Percentiles rank a stretch among this genome's conserved stretches.
phyloP scores from a whole-genome alignment of 2,329 filamentous ascomycete species.

The Volutella citrinella region DNA sequence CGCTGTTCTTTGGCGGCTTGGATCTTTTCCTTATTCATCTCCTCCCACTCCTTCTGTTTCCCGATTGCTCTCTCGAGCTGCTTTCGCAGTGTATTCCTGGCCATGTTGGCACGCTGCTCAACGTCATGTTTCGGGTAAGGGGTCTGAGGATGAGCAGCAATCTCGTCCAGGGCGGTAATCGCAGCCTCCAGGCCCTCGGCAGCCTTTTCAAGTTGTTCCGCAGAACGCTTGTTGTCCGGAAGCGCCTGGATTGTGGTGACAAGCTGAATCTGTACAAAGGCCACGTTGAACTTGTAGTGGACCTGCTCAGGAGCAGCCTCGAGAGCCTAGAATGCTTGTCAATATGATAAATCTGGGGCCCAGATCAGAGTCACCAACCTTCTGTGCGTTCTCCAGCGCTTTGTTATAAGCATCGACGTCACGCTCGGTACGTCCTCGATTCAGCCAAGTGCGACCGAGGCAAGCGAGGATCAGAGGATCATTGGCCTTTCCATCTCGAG shows the following conservation, averaged over 20 bases:
- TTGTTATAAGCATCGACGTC: constrained; percentile 56
- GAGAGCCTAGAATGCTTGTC: constrained; percentile 56
- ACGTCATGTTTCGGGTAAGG: constrained; percentile 90
- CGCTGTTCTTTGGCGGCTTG: constrained; percentile 75
- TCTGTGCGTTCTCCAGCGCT: constrained; percentile 59
- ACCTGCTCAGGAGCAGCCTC: constrained; percentile 77
- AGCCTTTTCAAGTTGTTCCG: constrained; percentile 78
- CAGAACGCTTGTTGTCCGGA: constrained; percentile 71
- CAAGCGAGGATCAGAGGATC: constrained; percentile 81
- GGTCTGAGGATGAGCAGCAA: constrained; percentile 61
- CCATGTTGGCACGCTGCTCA: constrained; percentile 96
- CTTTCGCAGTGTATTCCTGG: constrained; percentile 87
- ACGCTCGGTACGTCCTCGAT: constrained; percentile 66
- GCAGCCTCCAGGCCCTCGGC: constrained; percentile 79
- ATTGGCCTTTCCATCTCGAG: constrained; percentile 69
- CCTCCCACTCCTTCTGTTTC: constrained; percentile 86
- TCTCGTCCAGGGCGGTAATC: constrained; percentile 68
- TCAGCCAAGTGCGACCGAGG: constrained; percentile 82
- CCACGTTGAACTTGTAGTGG: constrained; percentile 96
- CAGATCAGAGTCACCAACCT: constrained; percentile 42
- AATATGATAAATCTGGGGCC: constrained; percentile 5
- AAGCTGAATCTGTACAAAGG: constrained; percentile 94
- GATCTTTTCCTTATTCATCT: constrained; percentile 86
- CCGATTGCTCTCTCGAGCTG: constrained; percentile 84
- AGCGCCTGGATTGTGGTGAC: constrained; percentile 76